phyloP scores from a whole-genome alignment of 177 flowering plant species.

The Vitis hybrid region DNA sequence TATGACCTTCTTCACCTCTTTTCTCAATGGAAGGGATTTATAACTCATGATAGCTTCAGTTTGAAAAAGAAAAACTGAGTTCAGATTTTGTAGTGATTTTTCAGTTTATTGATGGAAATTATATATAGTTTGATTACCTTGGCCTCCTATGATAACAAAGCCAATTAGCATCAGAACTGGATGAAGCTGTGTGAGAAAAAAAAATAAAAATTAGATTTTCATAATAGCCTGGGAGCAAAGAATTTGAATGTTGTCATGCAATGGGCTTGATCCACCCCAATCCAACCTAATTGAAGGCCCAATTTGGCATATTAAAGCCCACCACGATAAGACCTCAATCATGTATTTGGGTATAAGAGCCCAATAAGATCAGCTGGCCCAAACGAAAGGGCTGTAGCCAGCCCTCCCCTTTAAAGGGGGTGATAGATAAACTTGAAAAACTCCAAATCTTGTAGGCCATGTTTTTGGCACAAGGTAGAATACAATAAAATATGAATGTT shows the following conservation, averaged over 20 bases:
- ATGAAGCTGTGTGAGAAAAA: conserved; percentile 58
- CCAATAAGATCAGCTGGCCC: no score
- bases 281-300: no score
- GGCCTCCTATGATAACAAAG: conserved; percentile 80
- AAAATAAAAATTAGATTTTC: conserved; percentile 1
- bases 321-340: no score
- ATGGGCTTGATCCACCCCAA: no score
- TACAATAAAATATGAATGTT: no score
- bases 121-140: conserved; percentile 52
- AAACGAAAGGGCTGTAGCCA: no score
- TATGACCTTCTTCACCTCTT: conserved; percentile 72
- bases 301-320: no score
- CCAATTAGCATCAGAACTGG: conserved; percentile 92
- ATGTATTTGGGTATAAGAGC: neutral
- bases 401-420: no score
- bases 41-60: conserved; percentile 42
- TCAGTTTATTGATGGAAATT: neutral
- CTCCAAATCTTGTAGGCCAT: no score
- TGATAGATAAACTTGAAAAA: no score
- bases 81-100: conserved; percentile 19
- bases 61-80: conserved; percentile 41
- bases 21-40: conserved; percentile 62
- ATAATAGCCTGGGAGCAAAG: neutral
- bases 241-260: neutral
- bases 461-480: no score